Evolutionary conservation across 805 yeast genomes (phyloP).

Genomic region (Hanseniaspora singularis): DNA sequence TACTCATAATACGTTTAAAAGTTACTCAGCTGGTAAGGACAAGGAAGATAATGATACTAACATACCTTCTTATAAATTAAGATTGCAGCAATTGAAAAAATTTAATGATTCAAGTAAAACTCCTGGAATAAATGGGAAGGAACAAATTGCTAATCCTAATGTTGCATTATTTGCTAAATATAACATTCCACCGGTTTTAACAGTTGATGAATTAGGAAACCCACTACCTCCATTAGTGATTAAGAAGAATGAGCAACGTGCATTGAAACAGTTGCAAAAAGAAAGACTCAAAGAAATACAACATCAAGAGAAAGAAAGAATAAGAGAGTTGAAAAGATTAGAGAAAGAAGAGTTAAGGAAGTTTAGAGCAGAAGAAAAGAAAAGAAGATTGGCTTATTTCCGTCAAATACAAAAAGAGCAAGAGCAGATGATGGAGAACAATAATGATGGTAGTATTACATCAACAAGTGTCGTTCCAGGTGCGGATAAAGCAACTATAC

Average conservation of each 20-base stretch:
- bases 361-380: not conserved
- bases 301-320: not conserved
- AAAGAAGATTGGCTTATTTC: constrained; percentile 1
- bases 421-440: not conserved
- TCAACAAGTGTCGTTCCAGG: constrained; percentile 1
- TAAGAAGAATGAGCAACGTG: not conserved
- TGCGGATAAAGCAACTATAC: not conserved
- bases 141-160: not conserved
- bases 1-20: no score
- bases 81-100: not conserved
- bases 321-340: not conserved
- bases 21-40: no score
- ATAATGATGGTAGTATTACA: not conserved
- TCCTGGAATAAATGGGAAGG: not conserved
- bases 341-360: not conserved
- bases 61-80: not conserved
- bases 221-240: not conserved
- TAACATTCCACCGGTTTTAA: not conserved
- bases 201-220: not conserved
- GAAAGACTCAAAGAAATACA: constrained; percentile 1
- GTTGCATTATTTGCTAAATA: not conserved
- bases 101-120: not conserved
- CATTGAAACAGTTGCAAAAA: not conserved
- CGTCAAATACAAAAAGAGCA: not conserved
- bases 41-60: not conserved